Base-by-base conservation (phyloP, 2,329 filamentous ascomycete species). In the Alternaria novae-zelandiae region DNA sequence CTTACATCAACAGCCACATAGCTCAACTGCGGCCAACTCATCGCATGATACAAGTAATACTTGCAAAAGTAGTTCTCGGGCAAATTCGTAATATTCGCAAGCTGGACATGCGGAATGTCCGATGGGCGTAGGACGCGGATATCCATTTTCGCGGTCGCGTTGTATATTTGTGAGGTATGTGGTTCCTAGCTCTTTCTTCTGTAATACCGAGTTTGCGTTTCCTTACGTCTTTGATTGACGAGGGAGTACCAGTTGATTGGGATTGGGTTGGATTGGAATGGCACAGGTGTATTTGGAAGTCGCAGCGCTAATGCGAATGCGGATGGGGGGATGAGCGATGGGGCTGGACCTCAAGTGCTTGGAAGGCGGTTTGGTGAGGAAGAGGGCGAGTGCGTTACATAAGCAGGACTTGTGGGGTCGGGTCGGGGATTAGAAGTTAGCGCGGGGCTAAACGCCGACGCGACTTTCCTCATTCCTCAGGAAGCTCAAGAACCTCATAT, bases 51-150 rank as follows among this genome's bases (percentile, higher is more conserved):
- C 77, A 99, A 90, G 85, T 99, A 99, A 87, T 99, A 99, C 87
- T 99, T 99, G 83, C 97, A 92, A 82, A 98, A 98, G 88, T 99
- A 99, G 86, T 99, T 99, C 83, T 99, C 96, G 70, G 96, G 96
- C 57, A 99, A 88, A 85, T 99, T 99, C 81, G 96, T 97, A 80
- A 99, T 94, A 86, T 99, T 98, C 79, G 95, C 95, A 82, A 96
- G 94, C 84, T 99, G 96, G 79, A 99, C 94, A 78, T 96, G 90
- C 70, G 93, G 93, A 70, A 96, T 92, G 83, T 96, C 93, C 68
- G 89, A 91, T 68, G 93, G 86, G 70, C 89, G 90, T 71, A 99
- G 89, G 69, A 96, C 85, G 70, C 95, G 91, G 82, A 99, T 97
- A 84, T 96, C 93, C 93, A 96, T 98, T 53, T 66, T 71, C 2